A percentile compares a stretch with the other conserved stretches of the same genome.
Evolutionary conservation across 2,329 filamentous ascomycete genomes (phyloP).

Genomic region (Taxawa tesnikishii): DNA sequence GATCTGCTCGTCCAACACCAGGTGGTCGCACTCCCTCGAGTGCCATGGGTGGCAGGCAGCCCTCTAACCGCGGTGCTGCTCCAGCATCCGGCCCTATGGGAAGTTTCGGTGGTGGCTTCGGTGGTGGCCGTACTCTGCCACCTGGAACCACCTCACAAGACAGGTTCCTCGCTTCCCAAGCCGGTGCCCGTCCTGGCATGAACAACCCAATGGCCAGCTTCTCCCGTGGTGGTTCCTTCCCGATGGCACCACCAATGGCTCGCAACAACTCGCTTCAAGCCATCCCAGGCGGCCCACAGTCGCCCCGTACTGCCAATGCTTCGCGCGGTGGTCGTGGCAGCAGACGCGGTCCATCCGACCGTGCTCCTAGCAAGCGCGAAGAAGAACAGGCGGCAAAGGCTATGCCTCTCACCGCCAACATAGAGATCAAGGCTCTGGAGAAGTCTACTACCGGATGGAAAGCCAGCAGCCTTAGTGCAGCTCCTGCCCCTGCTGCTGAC

Average conservation of each 20-base stretch:
- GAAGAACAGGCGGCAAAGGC: constrained; percentile 61
- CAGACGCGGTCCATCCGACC: constrained; percentile 42
- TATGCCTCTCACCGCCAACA: constrained; percentile 81
- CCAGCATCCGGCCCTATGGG: constrained; percentile 46
- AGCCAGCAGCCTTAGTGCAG: constrained; percentile 53
- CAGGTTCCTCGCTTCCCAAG: constrained; percentile 44
- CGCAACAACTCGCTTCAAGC: constrained; percentile 49
- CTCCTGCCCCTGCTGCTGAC: constrained; percentile 29
- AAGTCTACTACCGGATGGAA: constrained; percentile 76
- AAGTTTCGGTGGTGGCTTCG: constrained; percentile 41
- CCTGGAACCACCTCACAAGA: constrained; percentile 65
- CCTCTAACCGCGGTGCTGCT: constrained; percentile 12
- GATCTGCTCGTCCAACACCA: constrained; percentile 50
- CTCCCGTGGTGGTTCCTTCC: constrained; percentile 47
- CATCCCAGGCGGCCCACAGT: constrained; percentile 54
- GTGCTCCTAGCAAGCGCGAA: constrained; percentile 40
- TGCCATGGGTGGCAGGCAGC: constrained; percentile 35
- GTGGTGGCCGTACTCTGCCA: constrained; percentile 24
- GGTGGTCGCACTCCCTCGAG: constrained; percentile 39
- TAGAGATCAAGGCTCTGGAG: constrained; percentile 69
- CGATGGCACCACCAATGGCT: constrained; percentile 50
- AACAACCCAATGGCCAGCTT: constrained; percentile 46
- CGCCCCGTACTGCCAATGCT: constrained; percentile 43
- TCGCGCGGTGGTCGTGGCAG: constrained; percentile 49
- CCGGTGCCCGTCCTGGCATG: constrained; percentile 24